phyloP scores from a whole-genome alignment of 345 rosid species.

The Linum tenue region DNA sequence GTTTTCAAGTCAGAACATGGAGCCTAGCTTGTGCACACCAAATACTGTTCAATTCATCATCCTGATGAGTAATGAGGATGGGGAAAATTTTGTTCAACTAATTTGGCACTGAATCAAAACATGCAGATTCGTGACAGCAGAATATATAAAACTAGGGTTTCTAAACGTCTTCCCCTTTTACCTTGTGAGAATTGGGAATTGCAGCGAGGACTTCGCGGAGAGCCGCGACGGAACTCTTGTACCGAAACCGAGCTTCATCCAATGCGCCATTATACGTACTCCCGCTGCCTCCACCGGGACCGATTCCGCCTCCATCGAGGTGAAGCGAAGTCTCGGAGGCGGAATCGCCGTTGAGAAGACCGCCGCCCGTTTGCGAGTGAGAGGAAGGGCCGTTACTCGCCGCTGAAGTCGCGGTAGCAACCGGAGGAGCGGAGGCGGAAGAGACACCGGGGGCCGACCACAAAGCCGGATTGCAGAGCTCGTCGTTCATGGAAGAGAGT shows the following conservation, averaged over 20 bases:
- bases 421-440: slow-evolving; percentile 13
- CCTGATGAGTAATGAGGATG: background rate
- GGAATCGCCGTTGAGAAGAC: slow-evolving; percentile 31
- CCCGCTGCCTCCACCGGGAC: slow-evolving; percentile 33
- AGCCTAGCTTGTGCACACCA: no score
- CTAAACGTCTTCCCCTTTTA: slow-evolving; percentile 10
- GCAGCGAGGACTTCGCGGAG: slow-evolving; percentile 76
- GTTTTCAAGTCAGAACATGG: no score
- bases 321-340: slow-evolving; percentile 40
- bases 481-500: slow-evolving; percentile 83
- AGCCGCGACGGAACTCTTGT: slow-evolving; percentile 74
- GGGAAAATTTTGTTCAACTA: no score
- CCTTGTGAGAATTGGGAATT: slow-evolving; percentile 75
- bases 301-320: slow-evolving; percentile 27
- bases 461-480: slow-evolving; percentile 77
- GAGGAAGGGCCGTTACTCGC: slow-evolving; percentile 20
- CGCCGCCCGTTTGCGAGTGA: slow-evolving; percentile 23
- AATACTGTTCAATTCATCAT: no score
- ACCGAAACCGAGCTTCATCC: slow-evolving; percentile 77
- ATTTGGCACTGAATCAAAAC: no score
- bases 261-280: slow-evolving; percentile 60
- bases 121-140: background rate
- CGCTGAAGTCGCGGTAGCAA: slow-evolving; percentile 12
- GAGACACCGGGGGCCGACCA: slow-evolving; percentile 51
- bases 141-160: background rate